phyloP scores from a whole-genome alignment of 192 early-diverging fungal genomes.

The Coemansia sp. region DNA sequence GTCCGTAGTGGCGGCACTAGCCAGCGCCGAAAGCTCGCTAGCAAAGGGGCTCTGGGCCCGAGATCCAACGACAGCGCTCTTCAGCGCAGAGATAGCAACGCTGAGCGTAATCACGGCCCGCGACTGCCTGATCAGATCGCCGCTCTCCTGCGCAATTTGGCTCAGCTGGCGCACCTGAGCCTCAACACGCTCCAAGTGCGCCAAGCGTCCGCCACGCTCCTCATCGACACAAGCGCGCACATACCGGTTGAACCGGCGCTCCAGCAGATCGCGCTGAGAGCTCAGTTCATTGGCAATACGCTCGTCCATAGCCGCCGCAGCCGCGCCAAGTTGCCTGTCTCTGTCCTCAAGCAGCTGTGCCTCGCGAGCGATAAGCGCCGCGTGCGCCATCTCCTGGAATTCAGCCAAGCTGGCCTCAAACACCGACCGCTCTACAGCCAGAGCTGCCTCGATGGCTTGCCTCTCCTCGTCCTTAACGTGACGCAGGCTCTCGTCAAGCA shows the following conservation, averaged over 20 bases:
- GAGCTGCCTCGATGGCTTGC: slow-evolving; percentile 57
- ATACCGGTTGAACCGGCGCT: slow-evolving; percentile 77
- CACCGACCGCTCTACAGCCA: slow-evolving; percentile 63
- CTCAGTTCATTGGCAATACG: slow-evolving; percentile 65
- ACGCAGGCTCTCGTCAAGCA: slow-evolving; percentile 57
- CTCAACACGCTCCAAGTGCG: slow-evolving; percentile 79
- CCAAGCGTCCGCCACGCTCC: slow-evolving; percentile 88
- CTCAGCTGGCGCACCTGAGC: slow-evolving; percentile 77
- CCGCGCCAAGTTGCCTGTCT: slow-evolving; percentile 55
- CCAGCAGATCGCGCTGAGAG: slow-evolving; percentile 69
- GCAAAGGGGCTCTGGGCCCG: slow-evolving; percentile 64
- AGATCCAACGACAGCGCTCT: slow-evolving; percentile 54
- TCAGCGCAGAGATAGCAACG: slow-evolving; percentile 67
- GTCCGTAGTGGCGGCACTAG: slow-evolving; percentile 58
- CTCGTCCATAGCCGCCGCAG: slow-evolving; percentile 50
- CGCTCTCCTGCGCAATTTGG: slow-evolving; percentile 65
- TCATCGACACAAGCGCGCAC: slow-evolving; percentile 81
- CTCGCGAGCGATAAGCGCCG: slow-evolving; percentile 54
- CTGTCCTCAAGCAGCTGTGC: slow-evolving; percentile 56
- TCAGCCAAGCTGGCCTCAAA: slow-evolving; percentile 56
- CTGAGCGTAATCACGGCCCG: slow-evolving; percentile 62
- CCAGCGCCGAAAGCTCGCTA: slow-evolving; percentile 67
- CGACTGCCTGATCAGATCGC: slow-evolving; percentile 66
- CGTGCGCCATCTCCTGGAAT: slow-evolving; percentile 51
- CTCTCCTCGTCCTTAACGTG: slow-evolving; percentile 50